Conservation (phyloP, 192 early-diverging fungal genomes). For the Kappamyces sp. region DNA sequence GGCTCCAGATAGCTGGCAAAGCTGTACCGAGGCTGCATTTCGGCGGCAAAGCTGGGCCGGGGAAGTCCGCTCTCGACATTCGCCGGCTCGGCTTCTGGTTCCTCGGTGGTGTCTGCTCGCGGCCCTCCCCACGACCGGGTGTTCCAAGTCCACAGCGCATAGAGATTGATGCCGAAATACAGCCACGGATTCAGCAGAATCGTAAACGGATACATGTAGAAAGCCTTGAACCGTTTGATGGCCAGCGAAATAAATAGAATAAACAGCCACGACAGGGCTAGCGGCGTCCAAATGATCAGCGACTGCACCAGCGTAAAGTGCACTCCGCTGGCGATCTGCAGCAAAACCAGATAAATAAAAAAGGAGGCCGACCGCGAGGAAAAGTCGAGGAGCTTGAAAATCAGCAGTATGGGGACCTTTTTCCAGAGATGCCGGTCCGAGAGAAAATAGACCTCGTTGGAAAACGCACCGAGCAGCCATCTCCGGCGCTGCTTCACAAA, state of each 20-base stretch:
- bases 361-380: constrained; percentile 17
- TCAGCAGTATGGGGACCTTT: constrained; percentile 15
- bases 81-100: not conserved
- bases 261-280: not conserved
- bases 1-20: not conserved
- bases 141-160: not conserved
- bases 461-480: constrained; percentile 38
- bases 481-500: constrained; percentile 40
- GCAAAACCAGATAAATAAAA: constrained; percentile 12
- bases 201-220: constrained; percentile 8
- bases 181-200: constrained; percentile 1
- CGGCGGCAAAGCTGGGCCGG: not conserved
- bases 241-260: not conserved
- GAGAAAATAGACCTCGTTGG: constrained; percentile 24
- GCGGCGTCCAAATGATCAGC: constrained; percentile 6
- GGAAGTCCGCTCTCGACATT: not conserved
- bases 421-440: constrained; percentile 10
- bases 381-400: constrained; percentile 20
- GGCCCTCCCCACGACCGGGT: constrained; percentile 1
- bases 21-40: not conserved
- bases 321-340: constrained; percentile 7
- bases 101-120: not conserved
- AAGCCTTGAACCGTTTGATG: not conserved
- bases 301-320: not conserved
- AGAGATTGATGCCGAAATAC: constrained; percentile 1